Conservation (phyloP, 345 rosid species). For the Citrus glauca region DNA sequence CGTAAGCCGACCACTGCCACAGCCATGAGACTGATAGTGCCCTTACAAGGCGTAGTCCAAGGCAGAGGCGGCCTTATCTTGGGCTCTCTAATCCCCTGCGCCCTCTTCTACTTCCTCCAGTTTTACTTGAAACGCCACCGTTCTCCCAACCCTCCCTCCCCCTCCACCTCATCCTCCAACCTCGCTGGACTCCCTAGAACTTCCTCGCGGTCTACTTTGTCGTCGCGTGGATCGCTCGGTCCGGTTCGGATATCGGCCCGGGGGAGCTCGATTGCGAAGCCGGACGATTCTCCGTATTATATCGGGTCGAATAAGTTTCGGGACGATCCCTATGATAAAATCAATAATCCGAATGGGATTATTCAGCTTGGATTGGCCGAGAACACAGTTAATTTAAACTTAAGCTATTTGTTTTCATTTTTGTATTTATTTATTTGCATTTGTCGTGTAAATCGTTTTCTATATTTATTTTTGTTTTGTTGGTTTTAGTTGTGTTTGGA, state of each 20-base stretch:
- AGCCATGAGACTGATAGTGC: conserved; percentile 77
- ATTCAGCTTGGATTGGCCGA: conserved; percentile 89
- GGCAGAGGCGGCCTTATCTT: conserved; percentile 79
- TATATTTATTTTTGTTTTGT: background rate
- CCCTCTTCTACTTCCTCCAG: conserved; percentile 77
- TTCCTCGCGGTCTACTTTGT: conserved; percentile 48
- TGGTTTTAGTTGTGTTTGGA: conserved; percentile 69
- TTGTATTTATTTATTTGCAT: background rate
- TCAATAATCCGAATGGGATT: conserved; percentile 50
- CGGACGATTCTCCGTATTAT: conserved; percentile 65
- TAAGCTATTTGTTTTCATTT: background rate
- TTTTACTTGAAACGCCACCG: conserved; percentile 70
- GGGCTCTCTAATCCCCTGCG: conserved; percentile 85
- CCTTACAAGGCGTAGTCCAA: conserved; percentile 75
- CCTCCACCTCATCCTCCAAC: conserved; percentile 39
- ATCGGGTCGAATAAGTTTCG: conserved; percentile 57
- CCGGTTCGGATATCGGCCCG: conserved; percentile 55
- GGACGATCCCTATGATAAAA: conserved; percentile 58
- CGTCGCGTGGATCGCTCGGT: conserved; percentile 50
- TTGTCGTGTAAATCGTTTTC: background rate
- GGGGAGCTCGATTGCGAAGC: conserved; percentile 51
- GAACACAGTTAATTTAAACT: conserved; percentile 49
- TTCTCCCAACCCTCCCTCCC: conserved; percentile 28
- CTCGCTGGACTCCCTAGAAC: conserved; percentile 49
- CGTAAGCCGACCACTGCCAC: conserved; percentile 24